Evolutionary conservation across 768 basidiomycete genomes (phyloP), one percentile per base, ranked within the genome.

Genomic region (Xanthoconium stramineum): DNA sequence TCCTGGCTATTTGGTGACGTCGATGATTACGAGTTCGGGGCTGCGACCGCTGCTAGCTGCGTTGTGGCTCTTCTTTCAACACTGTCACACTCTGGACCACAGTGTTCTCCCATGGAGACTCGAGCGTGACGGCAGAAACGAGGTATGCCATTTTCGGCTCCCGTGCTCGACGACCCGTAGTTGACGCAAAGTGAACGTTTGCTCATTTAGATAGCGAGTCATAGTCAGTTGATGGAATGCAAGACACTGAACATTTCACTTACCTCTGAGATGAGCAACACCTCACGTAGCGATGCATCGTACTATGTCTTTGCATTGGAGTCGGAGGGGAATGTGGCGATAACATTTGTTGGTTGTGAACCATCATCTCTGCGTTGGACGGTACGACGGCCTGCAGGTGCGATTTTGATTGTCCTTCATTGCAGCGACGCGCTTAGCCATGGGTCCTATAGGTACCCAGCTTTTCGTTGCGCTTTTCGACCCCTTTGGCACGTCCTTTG

Each of bases 381-480:
- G 14, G 68, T 74, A 4, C 70, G 62, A n/a, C 70, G 77, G 64
- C 70, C 68, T 47, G 59, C 65, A 55, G 78, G 81, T 80, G 55
- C 48, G 76, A 65, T 19, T 39, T 28, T 7, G 30, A 43, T 28
- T 33, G 8, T 20, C n/a, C 37, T 19, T 47, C 30, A n/a, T 14
- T 30, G 2, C 28, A 49, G 13, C 0, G 47, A 52, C 28, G 33
- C 40, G 38, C 43, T 55, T 35, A 47, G 36, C 6, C 20, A 36
- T 3, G 39, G 32, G 49, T 40, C 7, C 39, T 37, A 29, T 48
- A 83, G 83, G 75, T 19, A 69, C 78, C 8, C 65, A 67, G 32
- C 59, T 83, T n/a, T 52, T 80, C 29, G 62, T 83, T 17, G 72
- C 68, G 20, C 72, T 82, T 19, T 69, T 79, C 11, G 79, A 83